Percentiles rank a stretch among this genome's conserved stretches.
phyloP scores from a whole-genome alignment of 441 rosid genomes.

The Isatis lusitanica region DNA sequence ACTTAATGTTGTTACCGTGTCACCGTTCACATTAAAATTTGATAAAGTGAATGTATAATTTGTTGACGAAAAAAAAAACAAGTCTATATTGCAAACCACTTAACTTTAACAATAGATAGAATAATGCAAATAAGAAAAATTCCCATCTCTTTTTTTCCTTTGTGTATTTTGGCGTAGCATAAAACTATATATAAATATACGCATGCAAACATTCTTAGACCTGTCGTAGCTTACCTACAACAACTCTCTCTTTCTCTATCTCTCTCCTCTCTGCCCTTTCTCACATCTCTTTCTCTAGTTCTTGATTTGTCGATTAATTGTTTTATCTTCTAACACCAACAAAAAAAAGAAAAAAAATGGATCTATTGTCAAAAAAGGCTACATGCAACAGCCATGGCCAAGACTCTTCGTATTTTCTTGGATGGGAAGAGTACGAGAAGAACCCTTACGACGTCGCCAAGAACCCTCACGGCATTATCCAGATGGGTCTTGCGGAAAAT shows the following conservation, averaged over 20 bases:
- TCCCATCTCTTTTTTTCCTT: not conserved
- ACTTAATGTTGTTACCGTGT: not conserved
- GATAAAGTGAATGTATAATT: not conserved
- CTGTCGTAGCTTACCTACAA: constrained; percentile 6
- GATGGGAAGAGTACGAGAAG: constrained; percentile 65
- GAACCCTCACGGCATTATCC: constrained; percentile 75
- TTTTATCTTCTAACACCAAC: not conserved
- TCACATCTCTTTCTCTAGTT: constrained; percentile 2
- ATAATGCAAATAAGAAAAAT: not conserved
- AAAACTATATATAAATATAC: constrained; percentile 10
- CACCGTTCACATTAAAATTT: not conserved
- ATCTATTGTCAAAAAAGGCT: constrained; percentile 61
- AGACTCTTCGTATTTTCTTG: constrained; percentile 82
- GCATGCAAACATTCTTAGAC: constrained; percentile 13
- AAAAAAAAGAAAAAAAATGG: constrained; percentile 33
- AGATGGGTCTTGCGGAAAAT: constrained; percentile 95
- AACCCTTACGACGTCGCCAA: constrained; percentile 44
- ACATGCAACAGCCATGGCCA: constrained; percentile 79
- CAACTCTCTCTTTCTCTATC: not conserved
- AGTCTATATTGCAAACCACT: not conserved
- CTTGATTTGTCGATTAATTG: not conserved
- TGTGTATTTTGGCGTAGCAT: not conserved
- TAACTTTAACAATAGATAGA: not conserved
- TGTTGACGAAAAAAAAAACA: not conserved
- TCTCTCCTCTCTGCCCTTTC: not conserved